A percentile compares a stretch with the other conserved stretches of the same genome.
Conservation (phyloP, 1,284 basidiomycete species). For the Entoloma clypeatum region DNA sequence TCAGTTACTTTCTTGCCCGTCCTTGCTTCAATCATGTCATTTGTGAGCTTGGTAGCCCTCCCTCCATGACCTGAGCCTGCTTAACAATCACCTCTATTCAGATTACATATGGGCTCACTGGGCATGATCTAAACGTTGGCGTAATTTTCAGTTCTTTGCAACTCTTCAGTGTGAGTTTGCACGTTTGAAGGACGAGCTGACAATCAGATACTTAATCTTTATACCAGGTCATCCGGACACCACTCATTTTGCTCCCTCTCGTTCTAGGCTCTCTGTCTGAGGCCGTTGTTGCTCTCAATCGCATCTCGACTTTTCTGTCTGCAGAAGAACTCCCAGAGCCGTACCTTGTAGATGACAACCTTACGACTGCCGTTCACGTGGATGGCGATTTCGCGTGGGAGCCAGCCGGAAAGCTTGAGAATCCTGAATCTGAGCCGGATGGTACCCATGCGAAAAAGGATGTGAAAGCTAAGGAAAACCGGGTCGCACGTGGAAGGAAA, state of each 20-base stretch:
- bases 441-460: conserved; percentile 26
- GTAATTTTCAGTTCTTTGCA: conserved; percentile 73
- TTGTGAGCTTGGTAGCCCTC: conserved; percentile 40
- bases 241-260: conserved; percentile 50
- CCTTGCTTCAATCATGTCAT: conserved; percentile 68
- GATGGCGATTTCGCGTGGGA: conserved; percentile 74
- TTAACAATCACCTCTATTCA: conserved; percentile 21
- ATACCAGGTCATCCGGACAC: conserved; percentile 50
- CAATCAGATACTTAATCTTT: not conserved
- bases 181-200: not conserved
- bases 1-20: conserved; percentile 61
- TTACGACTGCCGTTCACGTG: conserved; percentile 49
- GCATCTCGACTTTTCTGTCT: conserved; percentile 56
- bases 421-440: conserved; percentile 25
- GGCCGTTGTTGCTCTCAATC: conserved; percentile 57
- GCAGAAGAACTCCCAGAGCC: conserved; percentile 62
- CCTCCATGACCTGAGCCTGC: not conserved
- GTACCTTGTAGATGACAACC: conserved; percentile 42
- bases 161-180: conserved; percentile 63
- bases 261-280: conserved; percentile 51
- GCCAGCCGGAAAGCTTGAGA: conserved; percentile 34
- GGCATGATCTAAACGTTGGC: conserved; percentile 63
- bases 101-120: conserved; percentile 68
- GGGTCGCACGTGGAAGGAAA: too few species aligned
- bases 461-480: conserved; percentile 13